These are phyloP conservation scores for Spatholobus suberectus DNA, from an alignment of 306 rosid genomes.

Conservation along the genomic window DNA sequence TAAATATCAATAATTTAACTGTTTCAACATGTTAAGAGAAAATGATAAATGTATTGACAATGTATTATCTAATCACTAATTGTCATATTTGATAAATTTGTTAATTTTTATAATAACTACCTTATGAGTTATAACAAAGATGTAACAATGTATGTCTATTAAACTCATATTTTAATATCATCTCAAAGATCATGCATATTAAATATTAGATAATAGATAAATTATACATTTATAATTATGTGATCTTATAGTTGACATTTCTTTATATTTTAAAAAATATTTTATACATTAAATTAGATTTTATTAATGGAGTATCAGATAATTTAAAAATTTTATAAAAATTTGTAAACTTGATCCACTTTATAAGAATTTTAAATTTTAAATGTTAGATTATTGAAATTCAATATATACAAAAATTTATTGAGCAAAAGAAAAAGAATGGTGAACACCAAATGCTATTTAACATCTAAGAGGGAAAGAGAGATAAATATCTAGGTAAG, in stretches of 20 bases:
- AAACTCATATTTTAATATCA: too few species aligned
- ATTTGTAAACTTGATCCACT: background rate
- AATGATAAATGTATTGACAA: too few species aligned
- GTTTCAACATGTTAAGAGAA: too few species aligned
- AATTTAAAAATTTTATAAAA: background rate
- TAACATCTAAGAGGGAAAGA: too few species aligned
- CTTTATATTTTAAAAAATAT: background rate
- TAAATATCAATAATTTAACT: background rate
- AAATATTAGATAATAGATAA: background rate
- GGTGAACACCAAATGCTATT: too few species aligned
- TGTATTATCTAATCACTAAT: too few species aligned
- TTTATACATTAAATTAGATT: background rate
- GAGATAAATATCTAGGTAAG: too few species aligned
- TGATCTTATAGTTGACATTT: background rate
- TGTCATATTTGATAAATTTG: too few species aligned
- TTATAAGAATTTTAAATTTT: background rate
- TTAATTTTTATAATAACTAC: too few species aligned
- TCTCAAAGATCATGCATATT: background rate
- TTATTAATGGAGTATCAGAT: background rate
- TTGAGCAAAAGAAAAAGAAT: too few species aligned
- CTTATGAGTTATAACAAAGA: too few species aligned
- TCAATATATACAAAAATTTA: background rate
- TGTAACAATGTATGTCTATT: too few species aligned
- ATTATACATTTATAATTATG: background rate
- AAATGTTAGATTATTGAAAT: background rate